Conservation (phyloP, 1,284 basidiomycete species). For the Boletus holoroseus region DNA sequence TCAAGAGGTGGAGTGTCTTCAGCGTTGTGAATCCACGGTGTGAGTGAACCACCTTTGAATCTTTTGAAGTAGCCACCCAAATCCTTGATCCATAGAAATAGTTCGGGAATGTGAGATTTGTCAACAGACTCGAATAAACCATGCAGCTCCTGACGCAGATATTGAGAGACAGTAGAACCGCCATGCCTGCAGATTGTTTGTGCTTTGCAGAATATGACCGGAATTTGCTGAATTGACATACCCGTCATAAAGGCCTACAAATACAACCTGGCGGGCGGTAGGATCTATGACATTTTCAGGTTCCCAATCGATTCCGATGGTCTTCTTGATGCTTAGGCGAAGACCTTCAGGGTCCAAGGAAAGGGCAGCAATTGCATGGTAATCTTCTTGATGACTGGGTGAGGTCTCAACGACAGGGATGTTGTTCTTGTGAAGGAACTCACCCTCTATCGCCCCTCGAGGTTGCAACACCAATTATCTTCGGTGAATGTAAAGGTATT, state of each 20-base stretch:
- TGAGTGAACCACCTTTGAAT: slow-evolving; percentile 73
- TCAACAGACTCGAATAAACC: slow-evolving; percentile 72
- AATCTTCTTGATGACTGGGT: slow-evolving; percentile 77
- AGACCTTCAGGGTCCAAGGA: slow-evolving; percentile 72
- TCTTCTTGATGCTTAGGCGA: slow-evolving; percentile 54
- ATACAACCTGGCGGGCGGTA: slow-evolving; percentile 71
- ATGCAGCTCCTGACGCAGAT: slow-evolving; percentile 76
- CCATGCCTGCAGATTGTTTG: slow-evolving; percentile 54
- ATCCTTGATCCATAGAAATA: slow-evolving; percentile 73
- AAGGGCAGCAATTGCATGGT: slow-evolving; percentile 69
- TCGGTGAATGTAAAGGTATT: slow-evolving; percentile 49
- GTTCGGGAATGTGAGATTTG: slow-evolving; percentile 62
- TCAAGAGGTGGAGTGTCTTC: slow-evolving; percentile 53
- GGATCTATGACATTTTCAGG: slow-evolving; percentile 52
- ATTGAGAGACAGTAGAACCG: slow-evolving; percentile 69
- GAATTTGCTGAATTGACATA: slow-evolving; percentile 33
- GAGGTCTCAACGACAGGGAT: slow-evolving; percentile 14
- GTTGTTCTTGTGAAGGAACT: slow-evolving; percentile 13
- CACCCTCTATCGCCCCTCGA: slow-evolving; percentile 73
- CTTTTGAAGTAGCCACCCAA: slow-evolving; percentile 85
- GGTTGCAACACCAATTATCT: slow-evolving; percentile 67
- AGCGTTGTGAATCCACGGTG: slow-evolving; percentile 56
- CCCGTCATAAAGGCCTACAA: slow-evolving; percentile 89
- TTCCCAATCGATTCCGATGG: slow-evolving; percentile 67
- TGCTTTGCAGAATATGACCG: neutral